Evolutionary conservation across 306 rosid species (phyloP).

Genomic region (Prunus campanulata): DNA sequence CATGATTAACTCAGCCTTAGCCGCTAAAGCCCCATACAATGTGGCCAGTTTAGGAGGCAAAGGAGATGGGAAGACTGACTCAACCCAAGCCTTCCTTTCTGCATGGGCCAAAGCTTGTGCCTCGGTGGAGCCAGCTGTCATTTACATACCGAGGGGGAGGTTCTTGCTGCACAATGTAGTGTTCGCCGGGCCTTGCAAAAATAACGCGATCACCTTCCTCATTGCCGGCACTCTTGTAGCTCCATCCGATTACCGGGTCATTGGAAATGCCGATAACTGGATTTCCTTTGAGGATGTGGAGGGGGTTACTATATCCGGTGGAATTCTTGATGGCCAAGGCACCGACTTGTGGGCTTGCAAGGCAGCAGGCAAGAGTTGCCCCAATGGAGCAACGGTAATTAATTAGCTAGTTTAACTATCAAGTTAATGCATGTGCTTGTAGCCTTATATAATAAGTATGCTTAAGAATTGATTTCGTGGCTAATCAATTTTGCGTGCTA

Average conservation of each 20-base stretch:
- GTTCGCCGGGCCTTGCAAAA: constrained; percentile 10
- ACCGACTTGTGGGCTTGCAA: constrained; percentile 50
- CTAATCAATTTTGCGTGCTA: too few species aligned
- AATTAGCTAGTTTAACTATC: too few species aligned
- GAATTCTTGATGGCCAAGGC: constrained; percentile 53
- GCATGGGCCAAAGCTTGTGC: constrained; percentile 24
- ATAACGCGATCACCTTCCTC: constrained; percentile 4
- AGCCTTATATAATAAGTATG: too few species aligned
- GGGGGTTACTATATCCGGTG: constrained; percentile 27
- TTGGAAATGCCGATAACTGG: constrained; percentile 12
- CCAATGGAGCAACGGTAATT: constrained; percentile 44
- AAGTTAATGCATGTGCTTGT: too few species aligned
- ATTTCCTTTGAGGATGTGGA: constrained; percentile 1
- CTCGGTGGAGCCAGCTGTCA: background rate
- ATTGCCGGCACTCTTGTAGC: constrained; percentile 17
- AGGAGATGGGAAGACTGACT: constrained; percentile 12
- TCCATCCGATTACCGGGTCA: constrained; percentile 9
- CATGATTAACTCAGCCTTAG: background rate
- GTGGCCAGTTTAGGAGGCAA: constrained; percentile 18
- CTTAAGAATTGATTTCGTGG: too few species aligned
- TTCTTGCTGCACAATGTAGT: constrained; percentile 1
- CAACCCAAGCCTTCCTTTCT: constrained; percentile 11
- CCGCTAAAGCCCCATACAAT: background rate
- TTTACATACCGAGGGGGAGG: constrained; percentile 14
- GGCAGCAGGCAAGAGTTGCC: constrained; percentile 34